Base-by-base conservation (phyloP, 225 moss, liverwort and hornwort genomes). In the Anthoceros angustus region DNA sequence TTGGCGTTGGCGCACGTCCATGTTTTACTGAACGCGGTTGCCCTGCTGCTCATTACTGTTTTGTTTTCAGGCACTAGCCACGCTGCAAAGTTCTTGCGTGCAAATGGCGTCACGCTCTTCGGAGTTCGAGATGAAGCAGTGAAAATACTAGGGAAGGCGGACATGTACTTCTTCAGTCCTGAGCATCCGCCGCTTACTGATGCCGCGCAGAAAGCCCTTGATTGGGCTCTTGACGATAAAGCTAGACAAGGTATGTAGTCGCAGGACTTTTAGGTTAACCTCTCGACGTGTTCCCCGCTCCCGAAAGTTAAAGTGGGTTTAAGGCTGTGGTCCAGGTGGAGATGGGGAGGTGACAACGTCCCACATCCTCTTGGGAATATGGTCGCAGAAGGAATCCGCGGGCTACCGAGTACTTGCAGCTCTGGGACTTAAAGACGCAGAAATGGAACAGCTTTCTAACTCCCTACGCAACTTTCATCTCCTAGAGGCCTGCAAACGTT, bases 81-180 rank as follows among this genome's bases (percentile, higher is more conserved):
- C 74, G 87, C 91, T 63, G 83, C 95, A 63, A 87, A 82, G 61
- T 98, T 75, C 63, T 64, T 98, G 67, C 82, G 95, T 70, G 75
- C 64, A 41, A 86, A 84, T 71, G 88, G 88, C 38, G 87, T 98
- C 49, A 86, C 82, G 1, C 67, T 98, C 49, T 98, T 92, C 74
- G 87, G 86, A 62, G 85, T 92, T 6, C 83, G 92, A 60, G 95
- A 98, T 48, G 85, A 98, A 70, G 80, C 82, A 42, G 67, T 98
- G 63, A 92, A 86, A 74, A 45, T 89, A 64, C 86, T 98, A 41
- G 95, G 95, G 43, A 98, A 98, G 75, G 95, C 92, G 42, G 95
- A 98, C 55, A 98, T 98, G 95, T 98, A 98, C 66, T 98, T 86
- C 62, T 98, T 98, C 70, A 98, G 95, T 74, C 83, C 95, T 0